Base-by-base conservation (phyloP, 352 stramenopile genomes). In the Globisporangium okanoganense region DNA sequence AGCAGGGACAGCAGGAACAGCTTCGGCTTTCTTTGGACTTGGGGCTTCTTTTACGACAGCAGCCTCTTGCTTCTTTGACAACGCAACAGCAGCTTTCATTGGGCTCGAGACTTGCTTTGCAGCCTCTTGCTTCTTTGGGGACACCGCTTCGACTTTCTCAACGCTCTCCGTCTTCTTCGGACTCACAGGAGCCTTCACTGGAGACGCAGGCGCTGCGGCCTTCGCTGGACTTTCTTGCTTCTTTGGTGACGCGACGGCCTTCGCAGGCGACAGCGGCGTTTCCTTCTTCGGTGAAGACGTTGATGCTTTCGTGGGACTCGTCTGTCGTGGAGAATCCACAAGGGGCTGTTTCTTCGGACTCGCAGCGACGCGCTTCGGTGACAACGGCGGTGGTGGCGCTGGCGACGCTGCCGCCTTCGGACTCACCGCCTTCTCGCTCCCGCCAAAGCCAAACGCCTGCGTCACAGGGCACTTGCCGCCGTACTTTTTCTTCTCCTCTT, bases 401-500 rank as follows among this genome's bases (percentile, higher is more conserved):
- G 61, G 44, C 20, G 20, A 45, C 40, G 36, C n/a, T 45, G 41
- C 45, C 48, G 72, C 45, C 48, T 73, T 72, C 8, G 50, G 52
- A 56, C 50, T 60, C 40, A 31, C 40, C 38, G 59, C 41, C 7
- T 38, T 22, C 9, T 41, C 41, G 6, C 25, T 52, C 2, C 10
- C 45, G 5, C 72, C 64, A 10, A 66, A 40, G 14, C 52, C 45
- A 38, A 85, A 44, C 57, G 67, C 63, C 47, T 72, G 68, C 3
- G 73, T 77, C 59, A 78, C 73, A 2, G 73, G 73, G 38, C 70
- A 82, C 16, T 69, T 70, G n/a, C 69, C 73, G 16, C 71, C 69
- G 18, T 76, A 67, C 41, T 71, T 67, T 51, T 78, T 77, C 35
- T 78, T 62, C 31, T 67, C 56, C 13, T 66, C 64, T 24, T 65